Conservation (phyloP, 202 grass and related monocot genomes). For the Setaria italica region DNA sequence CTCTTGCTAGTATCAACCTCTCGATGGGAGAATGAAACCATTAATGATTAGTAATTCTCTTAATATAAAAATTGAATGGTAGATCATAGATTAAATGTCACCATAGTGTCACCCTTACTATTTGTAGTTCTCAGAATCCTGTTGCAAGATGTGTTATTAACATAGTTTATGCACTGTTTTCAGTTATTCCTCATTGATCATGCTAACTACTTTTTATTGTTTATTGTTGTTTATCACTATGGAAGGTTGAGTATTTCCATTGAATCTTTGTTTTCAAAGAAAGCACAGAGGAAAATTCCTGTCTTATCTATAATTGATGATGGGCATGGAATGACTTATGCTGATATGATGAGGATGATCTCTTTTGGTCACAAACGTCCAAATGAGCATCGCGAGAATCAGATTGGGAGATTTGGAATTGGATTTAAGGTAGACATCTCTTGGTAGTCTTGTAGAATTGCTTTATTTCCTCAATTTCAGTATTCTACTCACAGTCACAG, state of each 20-base stretch:
- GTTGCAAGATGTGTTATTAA: conserved; percentile 22
- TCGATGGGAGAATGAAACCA: too few relatives aligned
- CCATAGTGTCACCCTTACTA: conserved; percentile 17
- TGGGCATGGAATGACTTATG: conserved; percentile 77
- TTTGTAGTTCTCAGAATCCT: conserved; percentile 36
- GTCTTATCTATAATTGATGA: conserved; percentile 87
- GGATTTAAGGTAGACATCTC: conserved; percentile 78
- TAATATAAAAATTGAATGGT: background rate
- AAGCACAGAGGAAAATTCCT: conserved; percentile 65
- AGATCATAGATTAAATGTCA: background rate
- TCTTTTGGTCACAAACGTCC: conserved; percentile 88
- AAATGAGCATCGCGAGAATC: conserved; percentile 49
- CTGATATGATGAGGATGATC: conserved; percentile 81
- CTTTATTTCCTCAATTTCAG: background rate
- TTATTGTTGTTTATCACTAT: conserved; percentile 40
- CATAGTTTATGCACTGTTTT: conserved; percentile 5
- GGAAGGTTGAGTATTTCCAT: conserved; percentile 78
- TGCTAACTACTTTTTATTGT: background rate
- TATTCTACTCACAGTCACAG: background rate
- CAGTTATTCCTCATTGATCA: conserved; percentile 7
- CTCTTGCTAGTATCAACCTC: too few relatives aligned
- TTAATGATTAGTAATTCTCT: too few relatives aligned
- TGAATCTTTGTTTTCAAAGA: conserved; percentile 72
- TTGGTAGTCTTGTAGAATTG: conserved; percentile 2
- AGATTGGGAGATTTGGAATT: conserved; percentile 85